A percentile compares a stretch with the other conserved stretches of the same genome.
phyloP scores from a whole-genome alignment of 148 eudicot species.

The Arctostaphylos glauca region DNA sequence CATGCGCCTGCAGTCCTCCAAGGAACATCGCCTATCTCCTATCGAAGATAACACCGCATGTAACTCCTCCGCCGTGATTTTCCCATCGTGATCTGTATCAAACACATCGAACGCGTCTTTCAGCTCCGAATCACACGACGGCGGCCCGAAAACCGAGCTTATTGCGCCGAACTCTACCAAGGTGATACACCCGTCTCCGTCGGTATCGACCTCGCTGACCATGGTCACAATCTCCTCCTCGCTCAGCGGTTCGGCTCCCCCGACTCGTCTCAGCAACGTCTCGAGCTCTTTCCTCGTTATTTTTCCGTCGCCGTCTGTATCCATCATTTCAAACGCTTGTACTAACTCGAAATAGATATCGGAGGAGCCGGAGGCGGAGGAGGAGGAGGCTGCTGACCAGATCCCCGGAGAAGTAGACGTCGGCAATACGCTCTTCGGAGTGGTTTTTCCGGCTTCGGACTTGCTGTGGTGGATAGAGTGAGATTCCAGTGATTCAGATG shows the following conservation, averaged over 20 bases:
- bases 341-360: constrained; percentile 31
- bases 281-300: constrained; percentile 46
- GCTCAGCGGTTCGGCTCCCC: constrained; percentile 30
- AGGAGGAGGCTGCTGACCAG: not conserved
- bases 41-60: constrained; percentile 45
- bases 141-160: constrained; percentile 50
- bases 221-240: constrained; percentile 51
- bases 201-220: constrained; percentile 55
- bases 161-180: constrained; percentile 58
- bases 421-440: constrained; percentile 34
- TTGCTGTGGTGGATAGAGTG: not conserved
- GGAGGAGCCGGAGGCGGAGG: constrained; percentile 14
- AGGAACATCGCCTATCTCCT: constrained; percentile 63
- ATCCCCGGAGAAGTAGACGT: constrained; percentile 4
- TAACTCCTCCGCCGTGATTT: constrained; percentile 73
- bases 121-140: constrained; percentile 49
- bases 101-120: constrained; percentile 60
- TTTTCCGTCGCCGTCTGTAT: constrained; percentile 65
- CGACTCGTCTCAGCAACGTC: constrained; percentile 41
- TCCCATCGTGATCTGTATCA: constrained; percentile 68
- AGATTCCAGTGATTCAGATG: not conserved
- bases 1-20: constrained; percentile 77
- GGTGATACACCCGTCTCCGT: constrained; percentile 72
- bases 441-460: constrained; percentile 10
- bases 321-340: constrained; percentile 56